Evolutionary conservation across 441 rosid genomes (phyloP).

Genomic region (Flueggea neowawraea): DNA sequence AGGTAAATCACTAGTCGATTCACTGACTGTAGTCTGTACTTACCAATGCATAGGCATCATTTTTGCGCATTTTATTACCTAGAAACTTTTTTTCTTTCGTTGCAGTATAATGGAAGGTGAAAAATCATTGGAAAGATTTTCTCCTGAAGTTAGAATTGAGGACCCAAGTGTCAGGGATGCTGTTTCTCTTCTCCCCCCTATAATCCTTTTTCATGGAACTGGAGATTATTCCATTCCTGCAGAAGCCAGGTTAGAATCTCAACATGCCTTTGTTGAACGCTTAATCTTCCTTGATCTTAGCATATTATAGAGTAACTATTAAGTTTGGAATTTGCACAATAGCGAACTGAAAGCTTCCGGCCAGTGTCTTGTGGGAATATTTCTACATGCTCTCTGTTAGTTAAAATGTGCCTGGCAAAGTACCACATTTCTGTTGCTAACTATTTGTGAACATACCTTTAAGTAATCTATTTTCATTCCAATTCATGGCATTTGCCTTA

Average conservation of each 20-base stretch:
- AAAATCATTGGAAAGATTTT: constrained; percentile 60
- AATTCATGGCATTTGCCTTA: too few species aligned
- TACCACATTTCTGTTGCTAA: not conserved
- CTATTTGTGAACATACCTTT: not conserved
- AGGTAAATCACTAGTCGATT: constrained; percentile 40
- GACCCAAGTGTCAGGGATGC: constrained; percentile 48
- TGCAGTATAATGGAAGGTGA: constrained; percentile 97
- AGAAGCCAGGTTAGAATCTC: constrained; percentile 62
- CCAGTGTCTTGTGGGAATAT: too few species aligned
- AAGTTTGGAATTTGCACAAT: too few species aligned
- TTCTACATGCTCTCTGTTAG: too few species aligned
- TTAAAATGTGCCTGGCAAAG: too few species aligned
- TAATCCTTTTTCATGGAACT: constrained; percentile 84
- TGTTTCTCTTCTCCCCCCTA: constrained; percentile 69
- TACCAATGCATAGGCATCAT: not conserved
- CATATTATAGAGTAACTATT: not conserved
- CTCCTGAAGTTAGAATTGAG: constrained; percentile 77
- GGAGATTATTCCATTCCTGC: constrained; percentile 92
- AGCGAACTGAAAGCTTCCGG: too few species aligned
- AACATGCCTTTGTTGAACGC: constrained; percentile 5
- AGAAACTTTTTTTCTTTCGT: not conserved
- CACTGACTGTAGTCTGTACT: not conserved
- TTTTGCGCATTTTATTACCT: not conserved
- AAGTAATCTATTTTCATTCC: too few species aligned
- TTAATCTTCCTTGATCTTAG: not conserved